phyloP scores from a whole-genome alignment of 2,329 filamentous ascomycete genomes.

The Arachnomyces sp. region DNA sequence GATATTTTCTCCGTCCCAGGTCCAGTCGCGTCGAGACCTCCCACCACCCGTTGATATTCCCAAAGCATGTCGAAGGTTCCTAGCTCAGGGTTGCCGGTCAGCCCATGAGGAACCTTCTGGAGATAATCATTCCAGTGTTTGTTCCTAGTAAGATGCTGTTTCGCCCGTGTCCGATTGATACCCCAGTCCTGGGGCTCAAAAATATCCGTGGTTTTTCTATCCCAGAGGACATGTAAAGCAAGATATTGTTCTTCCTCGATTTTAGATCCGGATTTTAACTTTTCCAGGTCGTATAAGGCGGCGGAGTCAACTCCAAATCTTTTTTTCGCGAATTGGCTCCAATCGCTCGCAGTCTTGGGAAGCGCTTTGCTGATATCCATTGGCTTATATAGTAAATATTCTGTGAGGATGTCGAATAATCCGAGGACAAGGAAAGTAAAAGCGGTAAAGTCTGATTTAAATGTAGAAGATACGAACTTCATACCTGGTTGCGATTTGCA shows the following conservation, averaged over 20 bases:
- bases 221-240: conserved; percentile 7
- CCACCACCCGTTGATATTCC: conserved; percentile 1
- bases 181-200: no score
- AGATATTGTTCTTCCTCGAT: conserved; percentile 7
- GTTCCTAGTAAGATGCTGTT: background rate
- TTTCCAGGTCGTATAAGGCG: background rate
- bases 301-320: no score
- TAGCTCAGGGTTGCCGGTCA: background rate
- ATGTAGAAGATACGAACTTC: no score
- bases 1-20: conserved; percentile 3
- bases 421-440: no score
- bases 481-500: no score
- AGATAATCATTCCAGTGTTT: background rate
- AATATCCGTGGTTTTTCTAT: background rate
- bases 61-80: conserved; percentile 4
- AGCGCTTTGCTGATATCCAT: no score
- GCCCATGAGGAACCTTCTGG: background rate
- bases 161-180: no score
- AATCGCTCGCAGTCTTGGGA: no score
- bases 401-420: no score
- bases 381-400: no score
- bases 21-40: background rate
- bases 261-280: conserved; percentile 8
- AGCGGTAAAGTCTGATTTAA: no score
- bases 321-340: no score